These are phyloP conservation scores for Beauveria pseudobassiana DNA, from an alignment of 2,329 filamentous ascomycete species.

Conservation along the genomic window DNA sequence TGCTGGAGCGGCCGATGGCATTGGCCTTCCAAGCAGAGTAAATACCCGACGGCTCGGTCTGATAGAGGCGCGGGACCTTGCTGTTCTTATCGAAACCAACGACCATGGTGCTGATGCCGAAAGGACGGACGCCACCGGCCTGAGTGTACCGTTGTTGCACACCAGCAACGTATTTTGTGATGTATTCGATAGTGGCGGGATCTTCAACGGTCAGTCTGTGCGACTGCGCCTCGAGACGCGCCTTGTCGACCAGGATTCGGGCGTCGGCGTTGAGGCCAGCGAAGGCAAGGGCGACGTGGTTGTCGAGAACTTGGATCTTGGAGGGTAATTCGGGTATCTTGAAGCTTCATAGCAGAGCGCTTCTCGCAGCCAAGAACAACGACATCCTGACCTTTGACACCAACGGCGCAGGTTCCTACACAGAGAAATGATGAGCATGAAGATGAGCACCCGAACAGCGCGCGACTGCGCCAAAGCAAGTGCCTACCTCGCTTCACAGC, in stretches of 20 bases:
- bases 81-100: conserved; percentile 97
- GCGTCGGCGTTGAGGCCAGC: conserved; percentile 97
- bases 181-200: conserved; percentile 96
- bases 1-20: conserved; percentile 94
- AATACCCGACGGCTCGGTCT: conserved; percentile 98
- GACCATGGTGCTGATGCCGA: conserved; percentile 95
- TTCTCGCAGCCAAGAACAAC: conserved; percentile 98
- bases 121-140: conserved; percentile 96
- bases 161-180: conserved; percentile 96
- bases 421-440: conserved; percentile 15
- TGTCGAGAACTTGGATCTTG: conserved; percentile 94
- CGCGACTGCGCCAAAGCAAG: neutral
- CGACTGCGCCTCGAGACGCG: conserved; percentile 91
- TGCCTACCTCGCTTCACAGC: conserved; percentile 89
- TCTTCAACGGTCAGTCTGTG: conserved; percentile 97
- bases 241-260: conserved; percentile 96
- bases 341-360: conserved; percentile 97
- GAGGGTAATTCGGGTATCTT: conserved; percentile 98
- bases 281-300: conserved; percentile 93
- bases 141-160: conserved; percentile 99
- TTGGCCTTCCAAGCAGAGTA: conserved; percentile 99
- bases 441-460: neutral
- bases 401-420: conserved; percentile 90
- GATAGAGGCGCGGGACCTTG: conserved; percentile 82
- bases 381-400: conserved; percentile 89